Conservation (phyloP, 208 protist genomes). For the Entamoeba histolytica region DNA sequence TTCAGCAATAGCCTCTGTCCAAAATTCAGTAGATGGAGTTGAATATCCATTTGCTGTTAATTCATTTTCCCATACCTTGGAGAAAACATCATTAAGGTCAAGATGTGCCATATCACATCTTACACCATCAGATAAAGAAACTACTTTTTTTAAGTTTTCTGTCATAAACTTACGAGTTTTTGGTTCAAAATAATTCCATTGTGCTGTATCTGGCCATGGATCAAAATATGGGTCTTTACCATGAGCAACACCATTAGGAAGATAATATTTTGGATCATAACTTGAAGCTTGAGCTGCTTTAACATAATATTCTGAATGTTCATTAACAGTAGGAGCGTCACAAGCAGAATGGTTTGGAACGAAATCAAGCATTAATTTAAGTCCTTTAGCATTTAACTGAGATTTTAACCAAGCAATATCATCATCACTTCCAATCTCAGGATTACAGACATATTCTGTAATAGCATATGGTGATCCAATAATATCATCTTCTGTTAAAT, state of each 20-base stretch:
- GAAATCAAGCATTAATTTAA: slow-evolving; percentile 46
- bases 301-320: slow-evolving; percentile 31
- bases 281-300: slow-evolving; percentile 13
- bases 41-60: slow-evolving; percentile 27
- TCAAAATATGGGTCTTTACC: slow-evolving; percentile 22
- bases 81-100: slow-evolving; percentile 37
- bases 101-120: slow-evolving; percentile 50
- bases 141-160: slow-evolving; percentile 21
- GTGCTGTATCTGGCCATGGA: slow-evolving; percentile 33
- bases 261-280: slow-evolving; percentile 31
- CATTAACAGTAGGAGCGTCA: slow-evolving; percentile 18
- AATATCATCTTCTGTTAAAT: slow-evolving; percentile 38
- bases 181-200: slow-evolving; percentile 42
- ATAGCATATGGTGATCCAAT: slow-evolving; percentile 51
- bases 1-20: slow-evolving; percentile 31
- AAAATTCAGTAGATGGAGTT: slow-evolving; percentile 34
- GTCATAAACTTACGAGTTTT: neutral
- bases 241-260: slow-evolving; percentile 38
- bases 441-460: slow-evolving; percentile 34
- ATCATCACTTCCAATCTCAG: slow-evolving; percentile 23
- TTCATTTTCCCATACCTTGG: slow-evolving; percentile 30
- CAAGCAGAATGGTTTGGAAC: slow-evolving; percentile 40
- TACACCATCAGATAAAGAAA: slow-evolving; percentile 34
- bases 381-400: slow-evolving; percentile 30
- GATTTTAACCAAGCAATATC: slow-evolving; percentile 27